Conservation (phyloP, 2,329 filamentous ascomycete species). For the Ophiocordyceps camponoti-saundersi region DNA sequence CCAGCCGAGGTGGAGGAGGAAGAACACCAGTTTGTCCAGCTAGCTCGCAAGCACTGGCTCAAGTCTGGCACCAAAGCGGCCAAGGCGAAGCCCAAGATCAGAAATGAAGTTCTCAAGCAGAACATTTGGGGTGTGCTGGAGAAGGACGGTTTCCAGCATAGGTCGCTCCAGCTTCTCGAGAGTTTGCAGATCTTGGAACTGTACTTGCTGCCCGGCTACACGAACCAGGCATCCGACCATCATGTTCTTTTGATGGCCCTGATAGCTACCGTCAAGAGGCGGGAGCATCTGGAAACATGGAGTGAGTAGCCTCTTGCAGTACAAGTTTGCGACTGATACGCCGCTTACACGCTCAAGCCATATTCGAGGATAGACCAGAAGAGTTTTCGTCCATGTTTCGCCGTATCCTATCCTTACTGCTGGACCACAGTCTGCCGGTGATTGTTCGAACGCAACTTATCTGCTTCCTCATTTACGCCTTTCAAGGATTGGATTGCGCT, state of each 20-base stretch:
- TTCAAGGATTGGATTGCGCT: constrained; percentile 79
- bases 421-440: constrained; percentile 50
- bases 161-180: constrained; percentile 67
- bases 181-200: constrained; percentile 80
- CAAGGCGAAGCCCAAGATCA: constrained; percentile 55
- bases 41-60: constrained; percentile 78
- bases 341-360: constrained; percentile 25
- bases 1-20: constrained; percentile 55
- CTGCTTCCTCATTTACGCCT: constrained; percentile 77
- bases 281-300: constrained; percentile 81
- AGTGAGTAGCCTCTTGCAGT: constrained; percentile 26
- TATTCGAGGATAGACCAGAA: constrained; percentile 59
- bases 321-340: neutral
- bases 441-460: constrained; percentile 67
- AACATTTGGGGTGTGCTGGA: constrained; percentile 83
- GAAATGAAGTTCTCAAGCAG: constrained; percentile 71
- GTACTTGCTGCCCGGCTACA: constrained; percentile 93
- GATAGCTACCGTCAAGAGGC: constrained; percentile 73
- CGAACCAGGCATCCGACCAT: constrained; percentile 74
- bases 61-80: constrained; percentile 40
- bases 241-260: constrained; percentile 78
- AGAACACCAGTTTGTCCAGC: constrained; percentile 53
- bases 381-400: constrained; percentile 85
- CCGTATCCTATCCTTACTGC: constrained; percentile 71
- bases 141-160: constrained; percentile 60